Base-by-base conservation (phyloP, 2,329 filamentous ascomycete genomes). In the Zarea fungicola region DNA sequence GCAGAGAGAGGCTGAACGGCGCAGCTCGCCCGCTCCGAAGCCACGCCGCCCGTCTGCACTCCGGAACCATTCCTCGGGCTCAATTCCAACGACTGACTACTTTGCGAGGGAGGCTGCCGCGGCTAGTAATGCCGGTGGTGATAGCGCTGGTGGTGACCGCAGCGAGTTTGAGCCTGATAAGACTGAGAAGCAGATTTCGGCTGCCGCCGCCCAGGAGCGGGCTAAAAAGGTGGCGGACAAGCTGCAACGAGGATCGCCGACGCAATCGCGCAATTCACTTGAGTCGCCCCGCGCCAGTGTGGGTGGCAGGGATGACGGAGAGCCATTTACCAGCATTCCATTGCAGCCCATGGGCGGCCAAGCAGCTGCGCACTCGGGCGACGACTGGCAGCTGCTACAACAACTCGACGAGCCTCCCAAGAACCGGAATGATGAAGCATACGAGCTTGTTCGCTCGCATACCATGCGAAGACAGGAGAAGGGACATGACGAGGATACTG, bases 391-490 rank as follows among this genome's bases (percentile, higher is more conserved):
- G 28, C 43, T 47, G 5, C 45, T 42, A 6, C 43, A 50, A 18
- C 28, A 50, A 28, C n/a, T 46, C 32, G 40, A 59, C 21, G 43
- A 39, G 19, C 35, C 31, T 32, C 56, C 61, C 7, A 60, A 60
- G 13, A 55, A 59, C 14, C 51, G 57, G 41, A 65, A 62, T 23
- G 60, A 63, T 0, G 70, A 71, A 46, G 71, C 70, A 0, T 70
- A 66, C 50, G 63, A 71, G 26, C 64, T 75, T 13, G 71, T 74
- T 18, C 64, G 65, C 50, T 60, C 70, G n/a, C 71, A 75, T 54
- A 69, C 69, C 26, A 43, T 32, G 41, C 48, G 41, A n/a, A 50
- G 34, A 32, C 39, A 32, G 32, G 45, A 41, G 26, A 44, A 44
- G 23, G 42, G 31, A 19, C 40, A n/a, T 21, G 40, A 48, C 39